A percentile compares a stretch with the other conserved stretches of the same genome.
phyloP scores from a whole-genome alignment of 1,284 basidiomycete genomes.

The Apiotrichum domesticum region DNA sequence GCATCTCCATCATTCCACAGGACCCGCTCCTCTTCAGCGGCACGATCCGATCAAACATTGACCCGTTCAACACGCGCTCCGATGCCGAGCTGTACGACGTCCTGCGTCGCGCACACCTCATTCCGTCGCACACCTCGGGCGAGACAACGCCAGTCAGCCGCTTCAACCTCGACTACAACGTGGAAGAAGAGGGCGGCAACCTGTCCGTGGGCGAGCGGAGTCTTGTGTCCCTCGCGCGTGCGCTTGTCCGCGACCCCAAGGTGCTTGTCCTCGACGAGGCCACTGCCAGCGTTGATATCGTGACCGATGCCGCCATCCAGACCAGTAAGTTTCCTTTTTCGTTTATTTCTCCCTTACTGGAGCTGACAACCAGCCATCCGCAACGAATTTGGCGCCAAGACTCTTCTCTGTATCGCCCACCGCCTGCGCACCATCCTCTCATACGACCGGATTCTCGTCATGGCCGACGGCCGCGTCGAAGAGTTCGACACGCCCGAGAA shows the following conservation, averaged over 20 bases:
- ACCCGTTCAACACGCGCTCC: slow-evolving; percentile 66
- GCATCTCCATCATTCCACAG: slow-evolving; percentile 71
- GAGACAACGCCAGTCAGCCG: slow-evolving; percentile 45
- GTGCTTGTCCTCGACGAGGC: slow-evolving; percentile 61
- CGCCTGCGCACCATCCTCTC: slow-evolving; percentile 70
- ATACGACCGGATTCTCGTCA: slow-evolving; percentile 66
- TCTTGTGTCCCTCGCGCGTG: slow-evolving; percentile 64
- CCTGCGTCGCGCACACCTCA: slow-evolving; percentile 68
- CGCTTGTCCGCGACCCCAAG: slow-evolving; percentile 52
- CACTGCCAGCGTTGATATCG: slow-evolving; percentile 53
- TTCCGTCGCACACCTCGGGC: slow-evolving; percentile 37
- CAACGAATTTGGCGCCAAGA: slow-evolving; percentile 59
- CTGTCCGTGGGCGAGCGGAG: slow-evolving; percentile 62
- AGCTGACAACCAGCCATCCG: slow-evolving; percentile 50
- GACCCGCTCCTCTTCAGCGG: slow-evolving; percentile 63
- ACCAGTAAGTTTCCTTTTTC: slow-evolving; percentile 36
- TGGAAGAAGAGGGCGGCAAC: slow-evolving; percentile 82
- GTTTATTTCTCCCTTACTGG: not conserved
- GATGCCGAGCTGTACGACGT: slow-evolving; percentile 77
- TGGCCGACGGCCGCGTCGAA: slow-evolving; percentile 63
- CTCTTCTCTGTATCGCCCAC: slow-evolving; percentile 61
- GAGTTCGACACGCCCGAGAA: slow-evolving; percentile 73
- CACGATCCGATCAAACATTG: slow-evolving; percentile 57
- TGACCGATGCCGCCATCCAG: slow-evolving; percentile 68
- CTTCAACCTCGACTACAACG: slow-evolving; percentile 70